A percentile compares a stretch with the other conserved stretches of the same genome.
Evolutionary conservation across 768 basidiomycete species (phyloP).

Genomic region (Naganishia onofrii): DNA sequence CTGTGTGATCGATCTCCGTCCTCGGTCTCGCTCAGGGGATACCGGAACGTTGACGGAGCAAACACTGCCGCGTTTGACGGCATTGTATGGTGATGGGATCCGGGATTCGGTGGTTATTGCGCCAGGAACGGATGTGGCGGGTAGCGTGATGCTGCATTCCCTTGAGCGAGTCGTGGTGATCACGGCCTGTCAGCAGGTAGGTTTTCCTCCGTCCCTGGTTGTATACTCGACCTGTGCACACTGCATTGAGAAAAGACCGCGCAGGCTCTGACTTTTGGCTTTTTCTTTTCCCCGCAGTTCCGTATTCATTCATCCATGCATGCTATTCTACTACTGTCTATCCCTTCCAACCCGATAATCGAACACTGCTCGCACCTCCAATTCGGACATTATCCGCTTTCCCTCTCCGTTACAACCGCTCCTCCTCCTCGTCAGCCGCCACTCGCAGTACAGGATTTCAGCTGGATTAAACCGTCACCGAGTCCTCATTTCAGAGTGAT

Average conservation of each 20-base stretch:
- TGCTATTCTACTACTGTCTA: neutral
- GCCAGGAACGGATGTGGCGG: conserved; percentile 5
- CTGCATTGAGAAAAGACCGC: no score
- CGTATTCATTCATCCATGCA: conserved; percentile 4
- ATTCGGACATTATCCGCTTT: conserved; percentile 2
- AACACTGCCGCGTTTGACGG: conserved; percentile 3
- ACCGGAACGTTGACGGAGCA: neutral
- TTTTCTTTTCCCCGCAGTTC: neutral
- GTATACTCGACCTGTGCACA: no score
- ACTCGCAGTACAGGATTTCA: conserved; percentile 13
- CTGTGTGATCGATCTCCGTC: conserved; percentile 5
- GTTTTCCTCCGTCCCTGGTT: no score
- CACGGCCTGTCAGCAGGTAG: conserved; percentile 14
- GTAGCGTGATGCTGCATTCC: conserved; percentile 8
- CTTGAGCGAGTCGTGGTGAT: conserved; percentile 1
- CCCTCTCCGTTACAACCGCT: neutral
- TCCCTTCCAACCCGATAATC: conserved; percentile 16
- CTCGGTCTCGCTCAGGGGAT: neutral
- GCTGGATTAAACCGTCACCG: conserved; percentile 13
- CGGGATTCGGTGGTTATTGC: neutral
- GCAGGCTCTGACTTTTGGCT: no score
- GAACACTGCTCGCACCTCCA: conserved; percentile 7
- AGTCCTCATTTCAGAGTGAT: conserved; percentile 9
- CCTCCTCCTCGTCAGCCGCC: neutral
- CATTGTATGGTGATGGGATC: neutral